Percentiles rank a stretch among this genome's conserved stretches.
These are phyloP conservation scores for Quercus mongolica DNA, from an alignment of 306 rosid species.

Conservation along the genomic window DNA sequence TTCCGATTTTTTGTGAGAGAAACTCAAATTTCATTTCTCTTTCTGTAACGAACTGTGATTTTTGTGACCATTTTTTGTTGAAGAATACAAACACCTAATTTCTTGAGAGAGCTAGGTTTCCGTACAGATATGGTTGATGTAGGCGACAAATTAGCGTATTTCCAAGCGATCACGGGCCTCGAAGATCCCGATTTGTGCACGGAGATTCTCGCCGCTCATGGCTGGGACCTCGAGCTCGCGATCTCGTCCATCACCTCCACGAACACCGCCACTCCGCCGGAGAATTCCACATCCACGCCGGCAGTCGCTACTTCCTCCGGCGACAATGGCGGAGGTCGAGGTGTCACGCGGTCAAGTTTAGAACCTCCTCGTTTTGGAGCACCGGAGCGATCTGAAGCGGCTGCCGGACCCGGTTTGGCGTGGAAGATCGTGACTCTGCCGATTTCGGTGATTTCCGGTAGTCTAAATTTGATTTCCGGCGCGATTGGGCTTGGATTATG, in stretches of 20 bases:
- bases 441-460: slow-evolving; percentile 74
- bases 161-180: slow-evolving; percentile 89
- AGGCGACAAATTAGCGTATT: slow-evolving; percentile 70
- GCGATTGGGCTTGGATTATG: slow-evolving; percentile 85
- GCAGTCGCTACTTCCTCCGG: slow-evolving; percentile 5
- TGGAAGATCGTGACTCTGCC: slow-evolving; percentile 82
- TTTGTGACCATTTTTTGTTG: neutral
- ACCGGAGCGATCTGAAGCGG: slow-evolving; percentile 21
- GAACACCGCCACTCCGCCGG: slow-evolving; percentile 2
- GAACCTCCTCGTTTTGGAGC: slow-evolving; percentile 1
- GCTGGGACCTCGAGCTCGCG: slow-evolving; percentile 97
- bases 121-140: slow-evolving; percentile 60
- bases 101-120: neutral
- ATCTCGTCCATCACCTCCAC: slow-evolving; percentile 69
- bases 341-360: neutral
- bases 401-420: slow-evolving; percentile 55
- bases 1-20: neutral
- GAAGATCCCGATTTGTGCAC: slow-evolving; percentile 85
- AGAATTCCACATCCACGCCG: slow-evolving; percentile 5
- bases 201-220: slow-evolving; percentile 81
- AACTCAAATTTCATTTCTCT: no score
- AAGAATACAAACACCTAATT: neutral
- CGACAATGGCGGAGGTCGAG: neutral
- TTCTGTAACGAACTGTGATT: neutral
- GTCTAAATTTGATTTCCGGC: slow-evolving; percentile 74